A percentile compares a stretch with the other conserved stretches of the same genome.
Conservation (phyloP, 2,329 filamentous ascomycete species). For the Raffaelea albimanens region DNA sequence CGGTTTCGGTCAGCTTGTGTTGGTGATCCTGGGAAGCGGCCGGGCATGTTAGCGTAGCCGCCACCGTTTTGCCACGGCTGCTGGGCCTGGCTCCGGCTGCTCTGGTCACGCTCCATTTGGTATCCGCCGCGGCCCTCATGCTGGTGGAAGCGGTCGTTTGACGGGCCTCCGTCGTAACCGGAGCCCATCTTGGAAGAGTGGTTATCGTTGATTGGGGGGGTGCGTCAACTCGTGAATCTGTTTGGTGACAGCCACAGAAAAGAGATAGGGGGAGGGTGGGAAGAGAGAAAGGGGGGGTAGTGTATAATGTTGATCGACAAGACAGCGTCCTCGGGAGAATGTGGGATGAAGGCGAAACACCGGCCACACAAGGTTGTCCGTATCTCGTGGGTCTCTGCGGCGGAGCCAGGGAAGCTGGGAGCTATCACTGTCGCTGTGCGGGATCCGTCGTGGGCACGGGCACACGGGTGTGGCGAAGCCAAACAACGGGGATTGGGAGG, state of each 20-base stretch:
- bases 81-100: slow-evolving; percentile 9
- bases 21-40: slow-evolving; percentile 25
- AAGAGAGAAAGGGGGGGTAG: background rate
- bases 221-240: too few relatives aligned
- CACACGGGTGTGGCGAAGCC: too few relatives aligned
- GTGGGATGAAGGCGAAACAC: too few relatives aligned
- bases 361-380: background rate
- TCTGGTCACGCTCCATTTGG: slow-evolving; percentile 17
- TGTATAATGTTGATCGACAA: background rate
- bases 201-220: too few relatives aligned
- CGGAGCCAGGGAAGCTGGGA: too few relatives aligned
- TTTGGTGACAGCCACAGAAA: too few relatives aligned
- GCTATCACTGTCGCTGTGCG: too few relatives aligned
- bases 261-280: background rate
- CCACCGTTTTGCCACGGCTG: slow-evolving; percentile 12
- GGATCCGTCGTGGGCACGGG: too few relatives aligned
- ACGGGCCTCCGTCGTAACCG: slow-evolving; percentile 34
- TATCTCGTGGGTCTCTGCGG: too few relatives aligned
- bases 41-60: slow-evolving; percentile 13
- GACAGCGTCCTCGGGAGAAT: too few relatives aligned
- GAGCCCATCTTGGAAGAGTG: slow-evolving; percentile 28
- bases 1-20: slow-evolving; percentile 21
- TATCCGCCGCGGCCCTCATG: slow-evolving; percentile 14
- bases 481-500: too few relatives aligned
- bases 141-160: slow-evolving; percentile 25